These are phyloP conservation scores for Microsporum audouinii DNA, from an alignment of 2,329 filamentous ascomycete genomes.

Conservation along the genomic window DNA sequence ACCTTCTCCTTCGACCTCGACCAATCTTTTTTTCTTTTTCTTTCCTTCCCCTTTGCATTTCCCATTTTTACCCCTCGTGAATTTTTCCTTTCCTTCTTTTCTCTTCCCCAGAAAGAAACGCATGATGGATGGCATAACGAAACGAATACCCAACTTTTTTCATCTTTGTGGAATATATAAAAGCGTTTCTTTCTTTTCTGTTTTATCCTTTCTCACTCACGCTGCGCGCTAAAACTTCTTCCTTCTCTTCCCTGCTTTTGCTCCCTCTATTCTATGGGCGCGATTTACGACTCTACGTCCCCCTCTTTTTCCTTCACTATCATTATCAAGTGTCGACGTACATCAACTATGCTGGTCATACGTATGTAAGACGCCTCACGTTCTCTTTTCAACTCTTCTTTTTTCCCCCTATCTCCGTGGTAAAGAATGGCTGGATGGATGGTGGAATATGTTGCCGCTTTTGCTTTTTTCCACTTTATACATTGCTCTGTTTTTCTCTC, in stretches of 20 bases:
- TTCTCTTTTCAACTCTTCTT: not conserved
- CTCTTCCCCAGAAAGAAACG: not conserved
- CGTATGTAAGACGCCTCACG: not conserved
- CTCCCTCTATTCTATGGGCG: not conserved
- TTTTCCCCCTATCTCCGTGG: not conserved
- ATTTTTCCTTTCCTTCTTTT: not conserved
- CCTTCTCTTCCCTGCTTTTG: not conserved
- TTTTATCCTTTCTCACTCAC: not conserved
- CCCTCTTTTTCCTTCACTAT: not conserved
- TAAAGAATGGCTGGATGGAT: slow-evolving; percentile 1
- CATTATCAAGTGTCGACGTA: not conserved
- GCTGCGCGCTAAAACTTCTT: not conserved
- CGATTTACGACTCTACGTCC: not conserved
- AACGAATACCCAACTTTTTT: slow-evolving; percentile 1
- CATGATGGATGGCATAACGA: slow-evolving; percentile 3
- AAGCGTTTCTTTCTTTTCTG: not conserved
- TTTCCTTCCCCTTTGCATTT: not conserved
- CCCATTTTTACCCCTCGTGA: not conserved
- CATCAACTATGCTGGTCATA: not conserved
- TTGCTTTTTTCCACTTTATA: not conserved
- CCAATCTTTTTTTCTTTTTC: not conserved
- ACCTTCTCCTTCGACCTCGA: not conserved
- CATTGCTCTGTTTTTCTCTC: not conserved
- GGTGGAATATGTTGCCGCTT: not conserved
- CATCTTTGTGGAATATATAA: slow-evolving; percentile 4